A percentile compares a stretch with the other conserved stretches of the same genome.
Conservation (phyloP, 192 early-diverging fungal genomes). For the Glomus cerebriforme region DNA sequence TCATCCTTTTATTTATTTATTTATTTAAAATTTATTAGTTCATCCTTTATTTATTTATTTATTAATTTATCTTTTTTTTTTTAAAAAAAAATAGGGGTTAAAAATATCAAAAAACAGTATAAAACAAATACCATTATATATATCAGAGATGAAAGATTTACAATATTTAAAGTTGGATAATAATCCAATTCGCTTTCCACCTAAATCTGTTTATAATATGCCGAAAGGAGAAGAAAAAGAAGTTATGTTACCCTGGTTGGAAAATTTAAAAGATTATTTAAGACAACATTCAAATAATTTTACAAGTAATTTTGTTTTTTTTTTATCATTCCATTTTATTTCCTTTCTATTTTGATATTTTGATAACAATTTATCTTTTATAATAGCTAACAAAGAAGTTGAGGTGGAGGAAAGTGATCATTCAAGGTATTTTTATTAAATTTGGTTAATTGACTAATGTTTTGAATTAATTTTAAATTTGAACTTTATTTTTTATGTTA, state of each 20-base stretch:
- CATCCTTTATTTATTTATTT: no score
- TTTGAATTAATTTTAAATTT: background rate
- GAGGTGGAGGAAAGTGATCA: slow-evolving; percentile 12
- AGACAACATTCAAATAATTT: slow-evolving; percentile 17
- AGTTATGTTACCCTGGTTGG: slow-evolving; percentile 14
- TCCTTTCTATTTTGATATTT: no score
- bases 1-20: no score
- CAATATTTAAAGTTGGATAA: slow-evolving; percentile 48
- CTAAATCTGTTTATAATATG: slow-evolving; percentile 24
- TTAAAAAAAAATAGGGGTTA: slow-evolving; percentile 37
- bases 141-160: slow-evolving; percentile 42
- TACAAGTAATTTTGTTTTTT: background rate
- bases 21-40: no score
- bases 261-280: slow-evolving; percentile 20
- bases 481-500: background rate
- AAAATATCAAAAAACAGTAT: slow-evolving; percentile 45
- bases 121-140: slow-evolving; percentile 40
- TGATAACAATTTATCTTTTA: background rate
- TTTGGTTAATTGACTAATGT: background rate
- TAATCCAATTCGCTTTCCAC: slow-evolving; percentile 43
- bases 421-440: background rate
- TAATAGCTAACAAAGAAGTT: background rate
- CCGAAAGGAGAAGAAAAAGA: slow-evolving; percentile 27
- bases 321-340: background rate
- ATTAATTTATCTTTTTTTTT: no score